Evolutionary conservation across 1,284 basidiomycete species (phyloP).

Genomic region (Trametes polyzona): DNA sequence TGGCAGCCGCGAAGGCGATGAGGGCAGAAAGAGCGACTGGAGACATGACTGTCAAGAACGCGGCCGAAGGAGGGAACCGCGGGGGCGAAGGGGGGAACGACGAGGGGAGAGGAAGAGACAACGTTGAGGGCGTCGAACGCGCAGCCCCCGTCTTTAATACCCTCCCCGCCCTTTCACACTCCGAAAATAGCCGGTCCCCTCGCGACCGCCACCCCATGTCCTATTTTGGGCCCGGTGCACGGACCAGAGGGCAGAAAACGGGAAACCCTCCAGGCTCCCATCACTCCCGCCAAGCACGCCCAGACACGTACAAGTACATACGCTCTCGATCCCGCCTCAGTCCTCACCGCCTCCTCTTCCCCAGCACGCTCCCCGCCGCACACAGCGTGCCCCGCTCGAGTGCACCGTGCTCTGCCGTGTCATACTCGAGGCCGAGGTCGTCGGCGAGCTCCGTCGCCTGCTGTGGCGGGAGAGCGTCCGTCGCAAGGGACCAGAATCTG

Average conservation of each 20-base stretch:
- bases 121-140: slow-evolving; percentile 5
- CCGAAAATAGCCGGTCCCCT: slow-evolving; percentile 23
- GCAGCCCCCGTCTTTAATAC: slow-evolving; percentile 15
- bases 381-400: slow-evolving; percentile 61
- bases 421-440: slow-evolving; percentile 76
- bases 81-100: slow-evolving; percentile 13
- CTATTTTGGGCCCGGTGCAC: slow-evolving; percentile 28
- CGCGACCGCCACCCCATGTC: slow-evolving; percentile 4
- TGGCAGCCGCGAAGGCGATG: slow-evolving; percentile 42
- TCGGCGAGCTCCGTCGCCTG: slow-evolving; percentile 65
- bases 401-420: slow-evolving; percentile 63
- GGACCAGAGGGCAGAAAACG: too few species aligned
- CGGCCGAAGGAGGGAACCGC: slow-evolving; percentile 17
- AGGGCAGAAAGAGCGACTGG: slow-evolving; percentile 49
- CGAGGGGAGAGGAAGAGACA: slow-evolving; percentile 19
- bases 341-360: slow-evolving; percentile 15
- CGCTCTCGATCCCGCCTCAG: too few species aligned
- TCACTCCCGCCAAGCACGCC: not conserved
- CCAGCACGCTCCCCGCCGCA: slow-evolving; percentile 23
- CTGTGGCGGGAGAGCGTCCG: slow-evolving; percentile 65
- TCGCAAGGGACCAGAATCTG: slow-evolving; percentile 76
- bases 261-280: not conserved
- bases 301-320: not conserved
- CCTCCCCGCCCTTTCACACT: slow-evolving; percentile 23
- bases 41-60: slow-evolving; percentile 38